A percentile compares a stretch with the other conserved stretches of the same genome.
These are phyloP conservation scores for Saraca asoca DNA, from an alignment of 331 rosid genomes.

Conservation along the genomic window DNA sequence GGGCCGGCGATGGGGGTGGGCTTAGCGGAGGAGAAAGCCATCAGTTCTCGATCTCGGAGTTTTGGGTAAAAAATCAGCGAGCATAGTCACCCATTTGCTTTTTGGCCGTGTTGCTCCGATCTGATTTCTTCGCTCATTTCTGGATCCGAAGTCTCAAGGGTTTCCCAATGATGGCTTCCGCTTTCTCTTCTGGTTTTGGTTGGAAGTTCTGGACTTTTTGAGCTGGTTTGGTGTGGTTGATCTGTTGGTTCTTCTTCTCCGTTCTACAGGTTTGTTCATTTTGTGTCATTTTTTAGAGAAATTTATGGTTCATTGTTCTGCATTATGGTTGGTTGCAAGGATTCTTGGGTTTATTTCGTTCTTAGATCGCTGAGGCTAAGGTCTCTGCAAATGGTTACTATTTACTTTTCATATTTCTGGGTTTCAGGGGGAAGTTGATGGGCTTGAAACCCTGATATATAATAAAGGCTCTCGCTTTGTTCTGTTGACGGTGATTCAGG, in stretches of 20 bases:
- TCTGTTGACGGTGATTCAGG: constrained; percentile 24
- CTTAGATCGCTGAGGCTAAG: constrained; percentile 27
- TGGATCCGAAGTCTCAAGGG: constrained; percentile 43
- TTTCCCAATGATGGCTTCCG: constrained; percentile 17
- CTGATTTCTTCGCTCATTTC: constrained; percentile 11
- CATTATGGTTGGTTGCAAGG: constrained; percentile 15
- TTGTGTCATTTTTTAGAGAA: background rate
- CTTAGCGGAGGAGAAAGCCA: constrained; percentile 4
- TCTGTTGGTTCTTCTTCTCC: constrained; percentile 16
- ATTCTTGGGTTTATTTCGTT: background rate
- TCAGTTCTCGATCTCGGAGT: constrained; percentile 28
- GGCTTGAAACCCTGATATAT: background rate
- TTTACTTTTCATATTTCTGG: background rate
- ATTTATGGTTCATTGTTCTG: constrained; percentile 2
- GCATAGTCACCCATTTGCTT: constrained; percentile 15
- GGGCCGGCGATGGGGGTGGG: constrained; percentile 24
- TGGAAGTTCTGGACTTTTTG: background rate
- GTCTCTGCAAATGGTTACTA: background rate
- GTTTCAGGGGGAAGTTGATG: background rate
- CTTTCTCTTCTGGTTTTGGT: background rate
- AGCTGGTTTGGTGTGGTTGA: constrained; percentile 31
- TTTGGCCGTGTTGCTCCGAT: constrained; percentile 28
- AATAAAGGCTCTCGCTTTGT: constrained; percentile 30
- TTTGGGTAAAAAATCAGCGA: background rate
- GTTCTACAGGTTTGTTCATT: constrained; percentile 30